Percentiles rank a stretch among this genome's conserved stretches.
Evolutionary conservation across 306 rosid species (phyloP).

Genomic region (Cucumis cinereus): DNA sequence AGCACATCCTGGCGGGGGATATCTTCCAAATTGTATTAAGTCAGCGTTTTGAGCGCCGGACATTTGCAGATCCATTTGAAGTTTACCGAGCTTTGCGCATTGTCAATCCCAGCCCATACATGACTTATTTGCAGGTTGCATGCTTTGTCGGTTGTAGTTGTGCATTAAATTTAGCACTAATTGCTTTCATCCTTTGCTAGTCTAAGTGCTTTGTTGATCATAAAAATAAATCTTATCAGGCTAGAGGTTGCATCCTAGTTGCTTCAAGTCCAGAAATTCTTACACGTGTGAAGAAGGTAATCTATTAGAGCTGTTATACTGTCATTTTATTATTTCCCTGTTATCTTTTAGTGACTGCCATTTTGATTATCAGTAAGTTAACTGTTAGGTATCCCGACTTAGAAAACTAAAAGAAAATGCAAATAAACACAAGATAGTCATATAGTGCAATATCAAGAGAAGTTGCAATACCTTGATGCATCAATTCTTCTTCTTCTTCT

Average conservation of each 20-base stretch:
- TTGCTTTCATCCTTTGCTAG: background rate
- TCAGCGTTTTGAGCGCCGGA: conserved; percentile 85
- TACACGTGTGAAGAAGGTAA: conserved; percentile 82
- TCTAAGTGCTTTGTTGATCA: background rate
- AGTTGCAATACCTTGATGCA: too few species aligned
- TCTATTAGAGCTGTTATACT: background rate
- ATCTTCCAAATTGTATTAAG: conserved; percentile 92
- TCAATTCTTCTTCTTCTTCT: too few species aligned
- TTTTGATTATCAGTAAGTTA: background rate
- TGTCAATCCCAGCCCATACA: conserved; percentile 94
- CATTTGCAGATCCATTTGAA: conserved; percentile 99
- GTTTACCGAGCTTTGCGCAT: conserved; percentile 84
- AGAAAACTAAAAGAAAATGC: too few species aligned
- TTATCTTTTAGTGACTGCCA: background rate
- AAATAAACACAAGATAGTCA: too few species aligned
- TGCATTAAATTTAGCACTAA: background rate
- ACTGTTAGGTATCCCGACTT: background rate
- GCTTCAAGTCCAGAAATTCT: conserved; percentile 99
- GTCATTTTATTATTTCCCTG: background rate
- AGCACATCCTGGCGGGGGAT: conserved; percentile 91
- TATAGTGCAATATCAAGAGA: too few species aligned
- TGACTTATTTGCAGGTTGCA: conserved; percentile 83
- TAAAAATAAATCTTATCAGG: conserved; percentile 33
- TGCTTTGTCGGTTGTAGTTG: background rate
- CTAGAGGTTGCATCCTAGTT: conserved; percentile 88